These are phyloP conservation scores for Arctium lappa DNA, from an alignment of 129 eudicot species.

Conservation along the genomic window DNA sequence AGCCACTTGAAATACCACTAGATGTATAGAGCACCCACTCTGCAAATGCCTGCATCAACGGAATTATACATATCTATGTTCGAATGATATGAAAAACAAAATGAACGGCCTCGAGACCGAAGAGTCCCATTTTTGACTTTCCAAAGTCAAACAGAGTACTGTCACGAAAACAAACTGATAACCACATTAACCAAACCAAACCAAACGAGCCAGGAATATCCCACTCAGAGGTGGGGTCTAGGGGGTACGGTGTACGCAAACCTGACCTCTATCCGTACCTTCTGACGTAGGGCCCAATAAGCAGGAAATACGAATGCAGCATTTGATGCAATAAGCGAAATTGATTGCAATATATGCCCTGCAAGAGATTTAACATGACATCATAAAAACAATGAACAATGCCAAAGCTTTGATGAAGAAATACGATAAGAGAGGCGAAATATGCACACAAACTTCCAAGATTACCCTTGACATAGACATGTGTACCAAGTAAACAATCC, in stretches of 20 bases:
- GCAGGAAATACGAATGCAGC: conserved; percentile 88
- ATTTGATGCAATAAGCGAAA: conserved; percentile 86
- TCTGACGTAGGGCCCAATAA: conserved; percentile 79
- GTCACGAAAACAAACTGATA: neutral
- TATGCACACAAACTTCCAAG: neutral
- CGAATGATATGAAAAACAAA: neutral
- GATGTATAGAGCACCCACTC: conserved; percentile 82
- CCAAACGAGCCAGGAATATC: neutral
- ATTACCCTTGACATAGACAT: neutral
- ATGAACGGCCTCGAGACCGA: neutral
- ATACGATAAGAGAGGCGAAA: neutral
- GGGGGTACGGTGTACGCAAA: neutral
- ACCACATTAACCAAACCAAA: neutral
- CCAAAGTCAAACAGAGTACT: conserved; percentile 5
- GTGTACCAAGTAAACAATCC: neutral
- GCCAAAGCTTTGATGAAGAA: neutral
- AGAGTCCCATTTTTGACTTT: neutral
- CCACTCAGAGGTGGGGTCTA: neutral
- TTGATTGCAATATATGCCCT: conserved; percentile 79
- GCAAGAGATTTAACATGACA: conserved; percentile 22
- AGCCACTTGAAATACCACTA: conserved; percentile 82
- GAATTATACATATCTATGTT: neutral
- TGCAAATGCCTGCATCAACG: conserved; percentile 61
- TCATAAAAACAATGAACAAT: neutral
- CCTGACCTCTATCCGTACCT: conserved; percentile 36